A percentile compares a stretch with the other conserved stretches of the same genome.
phyloP scores from a whole-genome alignment of 352 stramenopile species.

The Pythium pyrilobum region DNA sequence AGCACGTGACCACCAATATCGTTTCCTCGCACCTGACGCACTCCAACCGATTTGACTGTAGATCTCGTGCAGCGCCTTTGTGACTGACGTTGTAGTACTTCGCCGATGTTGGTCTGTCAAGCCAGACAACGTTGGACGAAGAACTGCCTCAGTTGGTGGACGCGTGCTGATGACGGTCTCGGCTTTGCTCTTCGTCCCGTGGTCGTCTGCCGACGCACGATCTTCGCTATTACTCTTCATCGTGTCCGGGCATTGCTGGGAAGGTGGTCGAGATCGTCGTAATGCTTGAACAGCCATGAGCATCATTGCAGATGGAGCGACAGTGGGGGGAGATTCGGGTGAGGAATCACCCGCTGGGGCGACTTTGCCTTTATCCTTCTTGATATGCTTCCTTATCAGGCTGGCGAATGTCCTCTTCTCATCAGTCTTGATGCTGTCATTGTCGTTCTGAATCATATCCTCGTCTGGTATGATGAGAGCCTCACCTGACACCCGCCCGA shows the following conservation, averaged over 20 bases:
- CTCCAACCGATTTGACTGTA: constrained; percentile 18
- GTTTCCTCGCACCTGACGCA: not conserved
- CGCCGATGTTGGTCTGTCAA: not conserved
- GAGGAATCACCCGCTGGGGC: constrained; percentile 18
- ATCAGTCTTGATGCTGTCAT: constrained; percentile 9
- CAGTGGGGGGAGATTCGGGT: not conserved
- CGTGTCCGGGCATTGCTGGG: not conserved
- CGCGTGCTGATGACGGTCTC: not conserved
- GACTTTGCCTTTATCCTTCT: constrained; percentile 30
- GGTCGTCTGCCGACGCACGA: not conserved
- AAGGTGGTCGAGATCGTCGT: not conserved
- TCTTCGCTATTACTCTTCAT: not conserved
- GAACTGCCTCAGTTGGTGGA: not conserved
- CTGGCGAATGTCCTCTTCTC: constrained; percentile 41
- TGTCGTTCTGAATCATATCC: not conserved
- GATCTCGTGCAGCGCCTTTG: constrained; percentile 13
- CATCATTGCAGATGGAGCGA: not conserved
- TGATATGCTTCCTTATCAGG: constrained; percentile 47
- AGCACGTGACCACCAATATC: constrained; percentile 25
- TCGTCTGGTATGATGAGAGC: constrained; percentile 17
- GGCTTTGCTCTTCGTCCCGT: not conserved
- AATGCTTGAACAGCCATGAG: not conserved
- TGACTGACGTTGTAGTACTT: not conserved
- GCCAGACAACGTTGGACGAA: too few species aligned
- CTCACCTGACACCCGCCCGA: constrained; percentile 22